These are phyloP conservation scores for Melaleuca quinquenervia DNA, from an alignment of 345 rosid genomes.

Conservation along the genomic window DNA sequence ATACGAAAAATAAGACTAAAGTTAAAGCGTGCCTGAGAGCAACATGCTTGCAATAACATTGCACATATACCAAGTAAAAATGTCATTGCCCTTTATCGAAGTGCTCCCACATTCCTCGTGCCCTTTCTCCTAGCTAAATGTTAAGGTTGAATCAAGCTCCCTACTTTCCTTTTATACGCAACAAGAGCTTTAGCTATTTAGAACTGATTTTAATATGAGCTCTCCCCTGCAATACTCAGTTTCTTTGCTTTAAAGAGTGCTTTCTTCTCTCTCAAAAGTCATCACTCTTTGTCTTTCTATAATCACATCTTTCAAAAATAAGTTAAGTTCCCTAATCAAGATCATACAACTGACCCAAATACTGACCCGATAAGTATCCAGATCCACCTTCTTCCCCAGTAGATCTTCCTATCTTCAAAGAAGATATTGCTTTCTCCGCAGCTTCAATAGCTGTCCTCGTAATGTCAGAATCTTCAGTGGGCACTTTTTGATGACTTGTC, in stretches of 20 bases:
- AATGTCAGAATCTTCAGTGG: conserved; percentile 11
- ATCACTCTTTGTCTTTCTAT: neutral
- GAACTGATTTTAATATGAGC: neutral
- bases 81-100: neutral
- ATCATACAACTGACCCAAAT: neutral
- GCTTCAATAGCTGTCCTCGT: conserved; percentile 43
- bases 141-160: neutral
- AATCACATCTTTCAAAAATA: neutral
- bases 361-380: neutral
- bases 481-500: neutral
- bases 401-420: conserved; percentile 12
- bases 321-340: neutral
- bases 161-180: neutral
- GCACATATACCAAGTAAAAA: neutral
- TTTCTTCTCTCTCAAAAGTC: neutral
- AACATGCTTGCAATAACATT: neutral
- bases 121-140: neutral
- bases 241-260: neutral
- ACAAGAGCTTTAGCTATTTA: neutral
- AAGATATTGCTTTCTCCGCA: conserved; percentile 43
- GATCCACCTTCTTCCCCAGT: conserved; percentile 17
- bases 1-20: neutral
- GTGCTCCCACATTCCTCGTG: neutral
- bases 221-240: neutral
- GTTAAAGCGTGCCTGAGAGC: neutral